These are phyloP conservation scores for Fomitopsis betulina DNA, from an alignment of 1,284 basidiomycete species.

Conservation along the genomic window DNA sequence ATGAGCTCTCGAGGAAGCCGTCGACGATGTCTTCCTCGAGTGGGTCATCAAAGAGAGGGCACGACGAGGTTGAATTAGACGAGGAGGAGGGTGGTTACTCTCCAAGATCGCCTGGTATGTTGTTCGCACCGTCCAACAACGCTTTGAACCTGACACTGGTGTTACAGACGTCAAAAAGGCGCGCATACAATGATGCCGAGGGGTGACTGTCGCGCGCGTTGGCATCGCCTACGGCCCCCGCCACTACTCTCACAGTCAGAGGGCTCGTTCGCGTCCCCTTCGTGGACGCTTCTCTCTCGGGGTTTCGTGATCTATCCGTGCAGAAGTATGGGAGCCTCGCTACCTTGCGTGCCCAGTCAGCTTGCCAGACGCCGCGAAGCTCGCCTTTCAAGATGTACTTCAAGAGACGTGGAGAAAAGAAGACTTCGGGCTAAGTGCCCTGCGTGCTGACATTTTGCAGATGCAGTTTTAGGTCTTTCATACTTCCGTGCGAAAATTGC, in stretches of 20 bases:
- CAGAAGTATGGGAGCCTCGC: background rate
- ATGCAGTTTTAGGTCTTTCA: background rate
- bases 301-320: background rate
- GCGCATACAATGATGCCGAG: constrained; percentile 1
- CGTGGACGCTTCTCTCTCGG: background rate
- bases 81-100: constrained; percentile 29
- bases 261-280: background rate
- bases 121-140: background rate
- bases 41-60: constrained; percentile 42
- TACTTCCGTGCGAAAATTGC: background rate
- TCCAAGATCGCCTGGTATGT: constrained; percentile 43
- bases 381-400: background rate
- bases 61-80: constrained; percentile 42
- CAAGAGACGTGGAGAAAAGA: background rate
- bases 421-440: background rate
- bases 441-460: background rate
- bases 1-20: background rate
- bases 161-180: background rate
- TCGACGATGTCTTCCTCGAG: constrained; percentile 35
- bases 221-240: background rate
- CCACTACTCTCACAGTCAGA: too few species aligned
- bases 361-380: background rate
- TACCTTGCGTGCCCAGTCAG: background rate
- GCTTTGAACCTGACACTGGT: background rate
- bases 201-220: background rate